These are phyloP conservation scores for Auricularia cornea DNA, from an alignment of 768 basidiomycete genomes.

Conservation along the genomic window DNA sequence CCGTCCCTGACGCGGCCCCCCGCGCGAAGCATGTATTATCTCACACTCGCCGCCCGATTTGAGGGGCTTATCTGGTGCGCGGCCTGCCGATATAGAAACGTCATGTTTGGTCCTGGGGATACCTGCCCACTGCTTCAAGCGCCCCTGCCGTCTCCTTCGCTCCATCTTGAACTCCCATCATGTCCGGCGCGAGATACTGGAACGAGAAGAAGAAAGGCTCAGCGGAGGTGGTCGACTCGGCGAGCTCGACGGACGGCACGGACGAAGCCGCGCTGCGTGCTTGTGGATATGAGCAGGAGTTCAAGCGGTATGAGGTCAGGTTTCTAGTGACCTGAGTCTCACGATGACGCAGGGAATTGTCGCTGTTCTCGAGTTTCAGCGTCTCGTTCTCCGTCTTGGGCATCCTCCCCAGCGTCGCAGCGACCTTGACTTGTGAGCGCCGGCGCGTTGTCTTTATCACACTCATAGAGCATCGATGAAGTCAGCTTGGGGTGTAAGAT, in stretches of 20 bases:
- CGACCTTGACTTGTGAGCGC: slow-evolving; percentile 5
- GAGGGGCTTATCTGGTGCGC: too few relatives aligned
- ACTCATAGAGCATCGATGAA: too few relatives aligned
- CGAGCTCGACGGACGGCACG: background rate
- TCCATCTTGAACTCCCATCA: too few relatives aligned
- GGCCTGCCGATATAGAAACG: too few relatives aligned
- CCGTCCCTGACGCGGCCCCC: too few relatives aligned
- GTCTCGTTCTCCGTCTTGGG: slow-evolving; percentile 10
- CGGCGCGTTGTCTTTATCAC: background rate
- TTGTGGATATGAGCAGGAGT: background rate
- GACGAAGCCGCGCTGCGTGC: background rate
- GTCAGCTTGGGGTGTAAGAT: background rate
- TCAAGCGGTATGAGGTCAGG: background rate
- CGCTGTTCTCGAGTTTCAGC: slow-evolving; percentile 4
- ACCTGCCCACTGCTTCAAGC: too few relatives aligned
- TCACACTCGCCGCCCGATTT: too few relatives aligned
- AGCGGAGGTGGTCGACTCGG: background rate
- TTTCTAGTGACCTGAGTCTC: background rate
- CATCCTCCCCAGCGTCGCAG: slow-evolving; percentile 6
- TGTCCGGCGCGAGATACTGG: background rate
- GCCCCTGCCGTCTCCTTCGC: too few relatives aligned
- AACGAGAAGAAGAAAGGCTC: background rate
- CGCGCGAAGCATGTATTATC: too few relatives aligned
- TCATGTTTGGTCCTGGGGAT: too few relatives aligned
- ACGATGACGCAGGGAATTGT: background rate